phyloP scores from a whole-genome alignment of 73 alveolate species.

The Breviolum minutum region DNA sequence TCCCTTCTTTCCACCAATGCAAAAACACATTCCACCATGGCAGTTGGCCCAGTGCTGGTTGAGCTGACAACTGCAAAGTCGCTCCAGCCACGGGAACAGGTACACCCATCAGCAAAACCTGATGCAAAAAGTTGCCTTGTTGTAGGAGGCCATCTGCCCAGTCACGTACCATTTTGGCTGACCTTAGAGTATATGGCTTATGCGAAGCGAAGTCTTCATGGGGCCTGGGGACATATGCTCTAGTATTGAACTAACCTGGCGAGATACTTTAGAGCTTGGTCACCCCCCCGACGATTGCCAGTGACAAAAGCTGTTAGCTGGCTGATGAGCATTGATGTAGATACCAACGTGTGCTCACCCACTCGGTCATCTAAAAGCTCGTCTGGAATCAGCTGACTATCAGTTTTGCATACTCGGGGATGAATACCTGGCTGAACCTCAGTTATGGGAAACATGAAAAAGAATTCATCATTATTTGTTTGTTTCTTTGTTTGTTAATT shows the following conservation, averaged over 20 bases:
- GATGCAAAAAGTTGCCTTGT: not conserved
- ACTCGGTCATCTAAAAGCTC: not conserved
- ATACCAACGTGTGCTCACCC: not conserved
- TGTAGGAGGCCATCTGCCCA: not conserved
- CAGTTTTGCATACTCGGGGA: not conserved
- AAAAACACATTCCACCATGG: not conserved
- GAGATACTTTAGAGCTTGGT: not conserved
- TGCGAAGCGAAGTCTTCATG: no score
- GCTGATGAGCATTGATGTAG: not conserved
- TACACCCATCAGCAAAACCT: not conserved
- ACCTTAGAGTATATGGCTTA: not conserved
- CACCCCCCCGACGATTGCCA: not conserved
- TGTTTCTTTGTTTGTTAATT: not conserved
- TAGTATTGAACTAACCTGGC: not conserved
- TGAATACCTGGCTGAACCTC: not conserved
- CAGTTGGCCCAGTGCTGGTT: not conserved
- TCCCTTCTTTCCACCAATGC: not conserved
- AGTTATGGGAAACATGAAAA: no score
- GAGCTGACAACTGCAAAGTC: not conserved
- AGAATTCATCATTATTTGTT: not conserved
- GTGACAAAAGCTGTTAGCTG: not conserved
- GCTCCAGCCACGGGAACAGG: not conserved
- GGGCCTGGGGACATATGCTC: no score
- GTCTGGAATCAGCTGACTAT: not conserved
- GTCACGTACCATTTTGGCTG: not conserved